Base-by-base conservation (phyloP, 345 rosid species). In the Euphorbia pulcherrima region DNA sequence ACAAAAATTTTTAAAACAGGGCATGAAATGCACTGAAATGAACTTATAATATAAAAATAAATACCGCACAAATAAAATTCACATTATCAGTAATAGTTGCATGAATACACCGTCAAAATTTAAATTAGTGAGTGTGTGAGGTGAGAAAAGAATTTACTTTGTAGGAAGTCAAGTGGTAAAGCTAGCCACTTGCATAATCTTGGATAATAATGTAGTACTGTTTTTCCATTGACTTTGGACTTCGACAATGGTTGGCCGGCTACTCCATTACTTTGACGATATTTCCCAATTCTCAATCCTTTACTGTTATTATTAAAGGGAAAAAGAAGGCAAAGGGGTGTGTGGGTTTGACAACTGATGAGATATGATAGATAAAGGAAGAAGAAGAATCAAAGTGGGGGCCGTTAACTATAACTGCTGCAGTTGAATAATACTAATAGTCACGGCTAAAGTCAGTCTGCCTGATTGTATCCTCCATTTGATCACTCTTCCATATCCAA, bases 211-310 rank as follows among this genome's bases (percentile, higher is more conserved):
- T 8, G 5, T 6, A 1, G 4, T 13, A 7, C 26, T 18, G 1
- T 33, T 33, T 58, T 60, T 20, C 2, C 0, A 46, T 21, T 5
- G 23, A 6, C 20, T 46, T 47, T 29, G 23, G 21, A 10, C 20
- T 47, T 68, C 71, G 44, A 44, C n/a, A 44, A 28, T 59, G 52
- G 65, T 4, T 68, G 59, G 71, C 63, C 18, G 20, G 53, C 5
- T 33, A 6, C 2, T 51, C 55, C 1, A 18, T n/a, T 2, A 20
- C 55, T 20, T 51, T 51, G 11, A 51, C 23, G 20, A 51, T 16
- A 1, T 18, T 47, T 18, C 17, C 18, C 5, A 1, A 51, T n/a
- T n/a, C 9, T 9, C 55, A 18, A n/a, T n/a, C n/a, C 2, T 48
- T 48, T 51, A 18, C 20, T 20, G 20, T 41, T 41, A 41, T 41